These are phyloP conservation scores for Akanthomyces muscarius DNA, from an alignment of 2,329 filamentous ascomycete genomes.

Conservation along the genomic window DNA sequence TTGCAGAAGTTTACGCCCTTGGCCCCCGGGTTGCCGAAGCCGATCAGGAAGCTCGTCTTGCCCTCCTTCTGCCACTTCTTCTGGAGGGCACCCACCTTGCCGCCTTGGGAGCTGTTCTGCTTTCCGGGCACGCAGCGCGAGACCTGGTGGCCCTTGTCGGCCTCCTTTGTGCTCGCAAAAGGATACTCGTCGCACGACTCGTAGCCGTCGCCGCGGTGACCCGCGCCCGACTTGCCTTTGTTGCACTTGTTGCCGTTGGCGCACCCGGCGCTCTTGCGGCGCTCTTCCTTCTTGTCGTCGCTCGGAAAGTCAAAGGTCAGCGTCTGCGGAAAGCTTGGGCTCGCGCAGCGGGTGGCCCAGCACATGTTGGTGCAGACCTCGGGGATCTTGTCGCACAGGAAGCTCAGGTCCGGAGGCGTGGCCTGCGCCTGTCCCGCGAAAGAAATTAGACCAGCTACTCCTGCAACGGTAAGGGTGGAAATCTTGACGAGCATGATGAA, in stretches of 20 bases:
- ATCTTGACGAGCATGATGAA: neutral
- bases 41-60: conserved; percentile 15
- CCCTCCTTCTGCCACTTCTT: conserved; percentile 12
- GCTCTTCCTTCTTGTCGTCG: conserved; percentile 4
- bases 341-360: conserved; percentile 24
- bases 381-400: conserved; percentile 21
- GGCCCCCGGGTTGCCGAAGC: conserved; percentile 21
- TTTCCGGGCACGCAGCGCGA: conserved; percentile 21
- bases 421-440: conserved; percentile 1
- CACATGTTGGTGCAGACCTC: conserved; percentile 26
- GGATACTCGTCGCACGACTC: conserved; percentile 22
- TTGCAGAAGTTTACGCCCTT: conserved; percentile 20
- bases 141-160: conserved; percentile 19
- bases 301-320: conserved; percentile 19
- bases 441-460: neutral
- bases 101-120: conserved; percentile 18
- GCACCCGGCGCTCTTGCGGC: conserved; percentile 17
- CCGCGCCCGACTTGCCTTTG: conserved; percentile 15
- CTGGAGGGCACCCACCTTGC: conserved; percentile 11
- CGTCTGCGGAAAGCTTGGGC: conserved; percentile 18
- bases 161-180: conserved; percentile 19
- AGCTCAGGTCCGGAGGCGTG: conserved; percentile 22
- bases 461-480: neutral
- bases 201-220: conserved; percentile 17
- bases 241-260: conserved; percentile 18